These are phyloP conservation scores for Agrostemma githago DNA, from an alignment of 148 eudicot species.

Conservation along the genomic window DNA sequence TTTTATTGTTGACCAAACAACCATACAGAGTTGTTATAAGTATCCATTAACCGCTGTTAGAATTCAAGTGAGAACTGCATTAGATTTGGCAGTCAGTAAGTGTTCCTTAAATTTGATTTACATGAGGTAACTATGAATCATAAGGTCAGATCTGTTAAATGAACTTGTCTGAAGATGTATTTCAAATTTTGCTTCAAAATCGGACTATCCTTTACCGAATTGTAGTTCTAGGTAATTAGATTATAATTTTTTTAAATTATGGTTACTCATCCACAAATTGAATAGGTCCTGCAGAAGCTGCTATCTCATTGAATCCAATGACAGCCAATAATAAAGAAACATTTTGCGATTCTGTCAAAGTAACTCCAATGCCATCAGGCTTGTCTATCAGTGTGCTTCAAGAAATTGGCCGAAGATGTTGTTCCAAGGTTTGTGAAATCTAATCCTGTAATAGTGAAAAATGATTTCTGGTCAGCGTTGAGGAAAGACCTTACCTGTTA, in stretches of 20 bases:
- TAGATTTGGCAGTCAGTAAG: neutral
- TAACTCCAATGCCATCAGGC: constrained; percentile 44
- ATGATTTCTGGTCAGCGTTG: neutral
- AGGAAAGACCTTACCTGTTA: neutral
- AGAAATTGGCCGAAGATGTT: constrained; percentile 90
- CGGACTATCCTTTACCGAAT: neutral
- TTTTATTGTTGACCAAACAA: neutral
- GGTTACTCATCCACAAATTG: constrained; percentile 7
- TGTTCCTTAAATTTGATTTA: neutral
- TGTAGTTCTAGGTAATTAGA: neutral
- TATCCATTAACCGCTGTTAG: no score
- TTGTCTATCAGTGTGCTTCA: constrained; percentile 77
- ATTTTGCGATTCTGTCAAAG: constrained; percentile 45
- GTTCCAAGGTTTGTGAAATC: constrained; percentile 60
- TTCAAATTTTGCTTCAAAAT: constrained; percentile 1
- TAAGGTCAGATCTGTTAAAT: neutral
- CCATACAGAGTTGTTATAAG: no score
- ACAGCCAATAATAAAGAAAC: constrained; percentile 39
- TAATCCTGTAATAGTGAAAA: neutral
- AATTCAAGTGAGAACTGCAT: no score
- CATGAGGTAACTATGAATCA: neutral
- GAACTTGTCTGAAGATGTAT: constrained; percentile 3
- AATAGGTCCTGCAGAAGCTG: constrained; percentile 30
- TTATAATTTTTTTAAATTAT: constrained; percentile 1
- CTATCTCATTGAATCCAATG: constrained; percentile 31